These are phyloP conservation scores for Physaria fendleri DNA, from an alignment of 345 rosid species.

Conservation along the genomic window DNA sequence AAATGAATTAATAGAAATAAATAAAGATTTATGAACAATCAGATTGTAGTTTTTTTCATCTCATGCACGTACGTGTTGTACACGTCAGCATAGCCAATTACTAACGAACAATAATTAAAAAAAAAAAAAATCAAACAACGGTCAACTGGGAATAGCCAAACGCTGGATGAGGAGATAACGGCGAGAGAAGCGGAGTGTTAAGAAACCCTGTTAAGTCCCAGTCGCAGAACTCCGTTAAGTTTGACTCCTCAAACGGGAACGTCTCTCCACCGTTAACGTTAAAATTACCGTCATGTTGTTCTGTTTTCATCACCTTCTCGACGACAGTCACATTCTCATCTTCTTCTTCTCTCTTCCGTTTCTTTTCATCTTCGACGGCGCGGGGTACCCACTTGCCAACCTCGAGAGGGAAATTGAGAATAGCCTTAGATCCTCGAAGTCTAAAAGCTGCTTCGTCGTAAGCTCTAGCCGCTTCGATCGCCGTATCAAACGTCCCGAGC, in stretches of 20 bases:
- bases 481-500: slow-evolving; percentile 80
- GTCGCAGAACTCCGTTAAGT: slow-evolving; percentile 33
- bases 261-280: slow-evolving; percentile 9
- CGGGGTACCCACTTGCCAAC: slow-evolving; percentile 46
- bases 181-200: slow-evolving; percentile 46
- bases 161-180: slow-evolving; percentile 43
- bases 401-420: slow-evolving; percentile 80
- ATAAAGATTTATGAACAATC: too few relatives aligned
- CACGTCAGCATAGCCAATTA: slow-evolving; percentile 25
- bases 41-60: neutral
- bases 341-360: slow-evolving; percentile 36
- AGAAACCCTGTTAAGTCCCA: slow-evolving; percentile 40
- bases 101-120: neutral
- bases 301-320: slow-evolving; percentile 32
- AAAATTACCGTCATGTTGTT: too few relatives aligned
- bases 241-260: slow-evolving; percentile 37
- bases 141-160: slow-evolving; percentile 26
- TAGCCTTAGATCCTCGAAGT: slow-evolving; percentile 79
- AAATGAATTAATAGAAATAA: neutral
- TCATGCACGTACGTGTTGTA: slow-evolving; percentile 16
- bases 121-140: slow-evolving; percentile 13
- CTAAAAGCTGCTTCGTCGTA: slow-evolving; percentile 78
- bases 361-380: slow-evolving; percentile 34
- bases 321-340: slow-evolving; percentile 4
- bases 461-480: slow-evolving; percentile 75